Evolutionary conservation across 2,329 filamentous ascomycete genomes (phyloP), one percentile per base, ranked within the genome.

Genomic region (Xylariaceae sp.): DNA sequence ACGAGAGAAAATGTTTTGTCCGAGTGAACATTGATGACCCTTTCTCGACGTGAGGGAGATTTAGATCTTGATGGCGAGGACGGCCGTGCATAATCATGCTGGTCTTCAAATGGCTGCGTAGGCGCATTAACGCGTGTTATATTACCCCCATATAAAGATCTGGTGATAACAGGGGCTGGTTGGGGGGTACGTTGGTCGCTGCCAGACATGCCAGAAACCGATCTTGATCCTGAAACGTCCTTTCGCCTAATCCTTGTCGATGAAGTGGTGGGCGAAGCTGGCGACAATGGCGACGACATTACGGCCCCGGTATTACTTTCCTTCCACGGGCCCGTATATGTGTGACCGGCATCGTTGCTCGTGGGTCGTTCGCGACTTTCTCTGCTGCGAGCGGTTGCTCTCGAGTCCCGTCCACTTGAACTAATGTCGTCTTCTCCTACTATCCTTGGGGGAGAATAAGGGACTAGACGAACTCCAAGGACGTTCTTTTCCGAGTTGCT

Each of bases 1-100:
- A 76, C 66, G 34, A 83, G 66, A 14, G 79, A 81, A 60, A 84
- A 84, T 5, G 81, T 84, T 67, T 82, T 82, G 66, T 84, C 78
- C 6, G 79, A 66, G 59, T 83, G 73, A 28, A 84, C 68, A 48
- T 73, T 74, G 53, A 84, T 75, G 31, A 75, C 63, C 55, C 75
- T 76, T 48, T 69, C 69, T 53, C 74, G 70, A 42, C 74, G 70
- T 13, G 74, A 72, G 44, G 60, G 55, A 47, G 73, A 64, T 31
- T 69, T 68, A 40, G 58, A 60, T 45, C 51, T 46, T n/a, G 57
- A 43, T 43, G 55, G 22, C 31, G 53, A 54, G 33, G 60, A 59
- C 45, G 55, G 45, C 55, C 63, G 55, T 55, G 41, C 57, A 50
- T 62, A 58, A 47, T 61, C 59, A 51, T 62, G 58, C 45, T 58